Evolutionary conservation across 129 eudicot genomes (phyloP).

Genomic region (Gnaphalium uliginosum): DNA sequence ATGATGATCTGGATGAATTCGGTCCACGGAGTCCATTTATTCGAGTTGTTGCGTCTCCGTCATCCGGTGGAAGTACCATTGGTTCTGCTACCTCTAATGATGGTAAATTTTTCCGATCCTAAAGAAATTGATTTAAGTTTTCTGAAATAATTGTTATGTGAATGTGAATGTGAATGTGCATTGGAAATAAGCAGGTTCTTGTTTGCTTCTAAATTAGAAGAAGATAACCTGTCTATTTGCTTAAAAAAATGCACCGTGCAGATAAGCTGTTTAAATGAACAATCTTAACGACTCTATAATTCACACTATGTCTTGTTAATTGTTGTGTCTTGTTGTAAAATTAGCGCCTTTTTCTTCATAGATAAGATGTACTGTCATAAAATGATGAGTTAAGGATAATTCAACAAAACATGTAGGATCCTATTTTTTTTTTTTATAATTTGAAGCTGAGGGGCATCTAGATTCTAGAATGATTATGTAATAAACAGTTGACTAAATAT

Average conservation of each 20-base stretch:
- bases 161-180: no score
- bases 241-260: no score
- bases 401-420: conserved; percentile 4
- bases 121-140: background rate
- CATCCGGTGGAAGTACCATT: conserved; percentile 67
- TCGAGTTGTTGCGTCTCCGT: conserved; percentile 60
- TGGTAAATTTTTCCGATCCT: conserved; percentile 41
- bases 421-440: no score
- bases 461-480: background rate
- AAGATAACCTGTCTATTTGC: no score
- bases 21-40: conserved; percentile 52
- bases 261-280: no score
- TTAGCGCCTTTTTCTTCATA: background rate
- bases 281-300: background rate
- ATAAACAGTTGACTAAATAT: background rate
- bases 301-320: background rate
- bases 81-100: conserved; percentile 82
- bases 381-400: background rate
- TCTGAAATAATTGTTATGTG: background rate
- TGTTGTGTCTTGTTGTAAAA: background rate
- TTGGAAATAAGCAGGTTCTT: background rate
- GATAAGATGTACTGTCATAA: background rate
- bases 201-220: background rate
- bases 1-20: conserved; percentile 33
- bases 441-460: background rate